Conservation (phyloP, 345 rosid genomes). For the Noccaea caerulescens region DNA sequence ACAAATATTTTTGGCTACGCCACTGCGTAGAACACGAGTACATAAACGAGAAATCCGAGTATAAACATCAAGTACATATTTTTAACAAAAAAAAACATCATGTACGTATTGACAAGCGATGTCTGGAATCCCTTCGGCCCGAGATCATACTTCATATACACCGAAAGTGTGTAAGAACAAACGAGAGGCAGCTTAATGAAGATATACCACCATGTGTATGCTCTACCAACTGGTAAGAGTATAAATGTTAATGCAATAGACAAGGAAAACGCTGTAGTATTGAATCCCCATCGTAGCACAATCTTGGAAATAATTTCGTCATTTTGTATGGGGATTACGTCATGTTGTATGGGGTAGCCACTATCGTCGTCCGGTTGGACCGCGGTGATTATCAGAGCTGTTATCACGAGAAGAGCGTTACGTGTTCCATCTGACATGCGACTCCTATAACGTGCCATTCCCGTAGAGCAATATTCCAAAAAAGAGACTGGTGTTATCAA, state of each 20-base stretch:
- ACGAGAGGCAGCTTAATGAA: not conserved
- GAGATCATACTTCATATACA: not conserved
- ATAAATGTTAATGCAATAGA: slow-evolving; percentile 29
- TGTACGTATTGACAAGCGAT: no score
- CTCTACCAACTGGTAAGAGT: slow-evolving; percentile 29
- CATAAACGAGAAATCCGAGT: not conserved
- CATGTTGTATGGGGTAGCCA: no score
- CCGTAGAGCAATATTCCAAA: not conserved
- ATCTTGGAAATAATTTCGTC: not conserved
- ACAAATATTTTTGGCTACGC: no score
- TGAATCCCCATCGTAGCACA: slow-evolving; percentile 4
- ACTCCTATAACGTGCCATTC: not conserved
- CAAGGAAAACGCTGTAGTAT: slow-evolving; percentile 6
- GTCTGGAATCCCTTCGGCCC: no score
- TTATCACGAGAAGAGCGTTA: slow-evolving; percentile 41
- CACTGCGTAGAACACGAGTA: slow-evolving; percentile 1
- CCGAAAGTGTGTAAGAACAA: not conserved
- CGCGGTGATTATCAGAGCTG: slow-evolving; percentile 31
- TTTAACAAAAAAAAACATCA: no score
- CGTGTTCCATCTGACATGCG: slow-evolving; percentile 20
- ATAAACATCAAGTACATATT: not conserved
- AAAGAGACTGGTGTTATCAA: not conserved
- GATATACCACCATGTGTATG: slow-evolving; percentile 25
- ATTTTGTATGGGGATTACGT: no score
- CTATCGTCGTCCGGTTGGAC: not conserved